Percentiles rank a stretch among this genome's conserved stretches.
Conservation (phyloP, 2,329 filamentous ascomycete species). For the Paraphaeosphaeria minitans region DNA sequence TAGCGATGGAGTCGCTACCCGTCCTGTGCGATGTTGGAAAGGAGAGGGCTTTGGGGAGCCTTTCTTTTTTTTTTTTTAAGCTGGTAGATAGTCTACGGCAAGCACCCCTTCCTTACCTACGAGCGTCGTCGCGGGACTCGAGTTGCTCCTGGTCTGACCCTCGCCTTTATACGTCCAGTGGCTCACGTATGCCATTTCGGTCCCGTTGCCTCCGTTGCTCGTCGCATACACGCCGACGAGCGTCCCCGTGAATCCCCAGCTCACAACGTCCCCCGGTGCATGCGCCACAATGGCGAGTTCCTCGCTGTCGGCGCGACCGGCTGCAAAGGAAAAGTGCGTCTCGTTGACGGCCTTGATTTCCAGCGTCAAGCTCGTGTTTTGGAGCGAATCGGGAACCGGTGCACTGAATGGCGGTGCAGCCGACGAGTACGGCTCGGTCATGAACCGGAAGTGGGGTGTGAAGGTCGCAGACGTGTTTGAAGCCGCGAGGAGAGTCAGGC, state of each 20-base stretch:
- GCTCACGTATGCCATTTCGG: conserved; percentile 54
- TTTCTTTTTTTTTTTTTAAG: no score
- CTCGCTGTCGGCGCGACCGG: conserved; percentile 22
- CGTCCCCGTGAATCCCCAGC: conserved; percentile 49
- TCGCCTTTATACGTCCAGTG: conserved; percentile 49
- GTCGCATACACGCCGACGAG: conserved; percentile 60
- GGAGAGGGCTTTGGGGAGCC: neutral
- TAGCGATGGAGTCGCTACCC: neutral
- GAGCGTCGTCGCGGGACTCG: neutral
- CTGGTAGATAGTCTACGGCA: neutral
- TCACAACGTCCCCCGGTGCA: conserved; percentile 32
- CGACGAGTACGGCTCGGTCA: conserved; percentile 48
- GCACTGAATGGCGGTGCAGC: conserved; percentile 46
- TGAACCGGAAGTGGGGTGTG: conserved; percentile 52
- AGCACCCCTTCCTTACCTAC: neutral
- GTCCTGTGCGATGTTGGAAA: neutral
- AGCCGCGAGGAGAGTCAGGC: conserved; percentile 33
- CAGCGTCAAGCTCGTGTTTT: conserved; percentile 40
- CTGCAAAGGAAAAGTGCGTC: conserved; percentile 52
- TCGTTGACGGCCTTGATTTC: conserved; percentile 53
- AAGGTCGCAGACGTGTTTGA: conserved; percentile 12
- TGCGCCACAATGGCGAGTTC: conserved; percentile 26
- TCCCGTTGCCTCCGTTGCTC: conserved; percentile 55
- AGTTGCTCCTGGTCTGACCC: conserved; percentile 24
- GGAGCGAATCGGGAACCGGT: conserved; percentile 50